Conservation (phyloP, 2,329 filamentous ascomycete species). For the Alternaria longipes region DNA sequence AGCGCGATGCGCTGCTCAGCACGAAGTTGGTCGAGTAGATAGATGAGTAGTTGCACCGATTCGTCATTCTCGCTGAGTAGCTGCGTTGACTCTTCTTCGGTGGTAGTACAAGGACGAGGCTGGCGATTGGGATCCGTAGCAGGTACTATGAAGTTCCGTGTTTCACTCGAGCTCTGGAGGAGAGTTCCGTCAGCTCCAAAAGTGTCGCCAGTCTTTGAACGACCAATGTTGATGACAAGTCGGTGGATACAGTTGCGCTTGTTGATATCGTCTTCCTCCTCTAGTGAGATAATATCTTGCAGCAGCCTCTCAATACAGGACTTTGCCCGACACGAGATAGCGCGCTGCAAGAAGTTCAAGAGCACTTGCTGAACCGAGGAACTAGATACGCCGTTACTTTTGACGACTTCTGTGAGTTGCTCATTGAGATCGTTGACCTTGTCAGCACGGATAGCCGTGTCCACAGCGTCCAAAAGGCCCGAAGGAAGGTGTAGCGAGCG, state of each 20-base stretch:
- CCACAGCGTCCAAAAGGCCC: slow-evolving; percentile 73
- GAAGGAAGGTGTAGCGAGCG: slow-evolving; percentile 77
- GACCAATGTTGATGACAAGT: slow-evolving; percentile 88
- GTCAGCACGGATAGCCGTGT: slow-evolving; percentile 75
- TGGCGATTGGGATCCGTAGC: slow-evolving; percentile 72
- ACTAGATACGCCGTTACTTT: slow-evolving; percentile 59
- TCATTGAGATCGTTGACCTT: slow-evolving; percentile 65
- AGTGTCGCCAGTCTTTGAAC: slow-evolving; percentile 68
- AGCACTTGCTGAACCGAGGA: slow-evolving; percentile 71
- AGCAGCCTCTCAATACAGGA: slow-evolving; percentile 77
- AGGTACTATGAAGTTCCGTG: slow-evolving; percentile 79
- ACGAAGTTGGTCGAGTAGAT: slow-evolving; percentile 73
- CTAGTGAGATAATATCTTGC: slow-evolving; percentile 72
- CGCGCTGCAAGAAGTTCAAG: slow-evolving; percentile 80
- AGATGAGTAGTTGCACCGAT: slow-evolving; percentile 72
- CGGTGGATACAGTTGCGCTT: slow-evolving; percentile 92
- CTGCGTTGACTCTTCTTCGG: slow-evolving; percentile 69
- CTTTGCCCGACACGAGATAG: slow-evolving; percentile 75
- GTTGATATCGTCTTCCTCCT: slow-evolving; percentile 93
- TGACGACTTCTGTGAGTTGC: slow-evolving; percentile 66
- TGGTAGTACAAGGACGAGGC: slow-evolving; percentile 69
- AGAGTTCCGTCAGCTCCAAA: slow-evolving; percentile 60
- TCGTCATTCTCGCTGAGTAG: slow-evolving; percentile 75
- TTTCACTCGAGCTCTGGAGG: slow-evolving; percentile 62
- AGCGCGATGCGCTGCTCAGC: slow-evolving; percentile 74